Conservation (phyloP, 371 early-diverging fungal genomes). For the Syncephalastrum sp. region DNA sequence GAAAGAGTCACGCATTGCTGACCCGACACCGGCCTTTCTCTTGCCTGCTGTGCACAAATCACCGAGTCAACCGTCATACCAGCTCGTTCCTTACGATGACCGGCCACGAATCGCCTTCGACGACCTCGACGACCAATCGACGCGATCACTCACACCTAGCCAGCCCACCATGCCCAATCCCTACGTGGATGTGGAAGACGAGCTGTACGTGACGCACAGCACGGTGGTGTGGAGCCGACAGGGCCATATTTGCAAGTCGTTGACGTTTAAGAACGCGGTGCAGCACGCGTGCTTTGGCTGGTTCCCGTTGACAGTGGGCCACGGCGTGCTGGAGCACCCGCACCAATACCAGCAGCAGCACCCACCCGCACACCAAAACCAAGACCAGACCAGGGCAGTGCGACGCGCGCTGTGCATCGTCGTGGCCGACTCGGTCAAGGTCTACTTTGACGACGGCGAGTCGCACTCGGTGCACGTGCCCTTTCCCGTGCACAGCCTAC, state of each 20-base stretch:
- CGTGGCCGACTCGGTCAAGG: conserved; percentile 14
- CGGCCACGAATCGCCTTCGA: no score
- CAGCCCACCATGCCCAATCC: no score
- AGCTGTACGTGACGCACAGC: conserved; percentile 14
- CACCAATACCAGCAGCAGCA: background rate
- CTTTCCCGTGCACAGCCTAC: conserved; percentile 13
- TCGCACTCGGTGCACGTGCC: conserved; percentile 16
- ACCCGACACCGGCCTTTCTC: no score
- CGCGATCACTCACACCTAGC: no score
- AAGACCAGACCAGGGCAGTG: conserved; percentile 7
- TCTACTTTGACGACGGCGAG: conserved; percentile 18
- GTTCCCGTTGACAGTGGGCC: conserved; percentile 15
- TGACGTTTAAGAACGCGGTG: conserved; percentile 14
- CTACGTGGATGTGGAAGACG: conserved; percentile 16
- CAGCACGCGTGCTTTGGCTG: conserved; percentile 21
- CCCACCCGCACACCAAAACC: no score
- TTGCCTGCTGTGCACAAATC: no score
- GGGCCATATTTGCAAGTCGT: conserved; percentile 11
- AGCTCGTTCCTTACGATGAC: no score
- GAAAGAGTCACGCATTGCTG: no score
- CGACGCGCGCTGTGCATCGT: conserved; percentile 18
- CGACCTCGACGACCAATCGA: no score
- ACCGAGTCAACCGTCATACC: no score
- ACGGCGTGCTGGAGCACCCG: no score
- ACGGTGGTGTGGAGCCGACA: conserved; percentile 23